Conservation (phyloP, 129 eudicot species). For the Daucus carota region DNA sequence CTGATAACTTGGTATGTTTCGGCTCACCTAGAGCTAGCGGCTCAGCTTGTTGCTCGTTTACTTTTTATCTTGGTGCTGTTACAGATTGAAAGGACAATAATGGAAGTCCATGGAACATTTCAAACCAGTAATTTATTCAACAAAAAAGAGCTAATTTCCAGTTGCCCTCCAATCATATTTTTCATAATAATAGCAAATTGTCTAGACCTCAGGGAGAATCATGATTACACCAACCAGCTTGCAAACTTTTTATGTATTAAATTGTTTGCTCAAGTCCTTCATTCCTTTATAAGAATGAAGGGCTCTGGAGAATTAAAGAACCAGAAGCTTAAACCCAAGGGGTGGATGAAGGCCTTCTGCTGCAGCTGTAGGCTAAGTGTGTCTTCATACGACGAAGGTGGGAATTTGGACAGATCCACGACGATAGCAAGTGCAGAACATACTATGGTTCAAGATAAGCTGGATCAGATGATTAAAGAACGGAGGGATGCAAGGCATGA, state of each 20-base stretch:
- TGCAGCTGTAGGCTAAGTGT: slow-evolving; percentile 71
- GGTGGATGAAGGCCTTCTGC: slow-evolving; percentile 35
- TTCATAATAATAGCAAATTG: slow-evolving; percentile 15
- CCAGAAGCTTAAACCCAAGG: slow-evolving; percentile 32
- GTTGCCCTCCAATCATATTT: slow-evolving; percentile 12
- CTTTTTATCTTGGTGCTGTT: neutral
- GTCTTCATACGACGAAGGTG: slow-evolving; percentile 44
- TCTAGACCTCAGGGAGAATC: slow-evolving; percentile 41
- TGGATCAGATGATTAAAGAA: slow-evolving; percentile 62
- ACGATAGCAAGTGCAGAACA: slow-evolving; percentile 61
- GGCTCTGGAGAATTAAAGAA: slow-evolving; percentile 46
- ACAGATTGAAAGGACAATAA: slow-evolving; percentile 15
- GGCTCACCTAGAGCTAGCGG: no score
- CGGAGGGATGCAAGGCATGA: slow-evolving; percentile 37
- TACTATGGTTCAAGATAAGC: slow-evolving; percentile 75
- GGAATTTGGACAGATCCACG: slow-evolving; percentile 26
- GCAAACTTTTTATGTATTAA: slow-evolving; percentile 36
- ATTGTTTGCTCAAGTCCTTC: slow-evolving; percentile 28
- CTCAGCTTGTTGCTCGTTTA: neutral
- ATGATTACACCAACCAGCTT: slow-evolving; percentile 37
- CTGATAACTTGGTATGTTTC: no score
- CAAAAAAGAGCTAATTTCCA: slow-evolving; percentile 11
- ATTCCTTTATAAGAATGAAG: slow-evolving; percentile 32
- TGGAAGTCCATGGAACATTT: slow-evolving; percentile 8
- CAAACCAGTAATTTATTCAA: slow-evolving; percentile 5